Percentiles rank a stretch among this genome's conserved stretches.
phyloP scores from a whole-genome alignment of 2,329 filamentous ascomycete genomes.

The Pseudogymnoascus sp. region DNA sequence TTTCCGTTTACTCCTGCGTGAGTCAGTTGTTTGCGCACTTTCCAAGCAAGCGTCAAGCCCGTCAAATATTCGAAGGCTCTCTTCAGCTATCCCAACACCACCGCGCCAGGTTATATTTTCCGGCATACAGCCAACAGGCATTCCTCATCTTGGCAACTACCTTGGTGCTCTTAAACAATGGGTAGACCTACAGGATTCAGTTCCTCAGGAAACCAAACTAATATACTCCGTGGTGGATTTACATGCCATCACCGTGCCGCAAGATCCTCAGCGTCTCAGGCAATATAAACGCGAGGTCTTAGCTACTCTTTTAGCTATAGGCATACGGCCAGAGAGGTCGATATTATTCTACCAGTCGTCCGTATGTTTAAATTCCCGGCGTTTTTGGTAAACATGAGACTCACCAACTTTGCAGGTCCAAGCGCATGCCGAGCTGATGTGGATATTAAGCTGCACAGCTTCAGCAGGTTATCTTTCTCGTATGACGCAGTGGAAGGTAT shows the following conservation, averaged over 20 bases:
- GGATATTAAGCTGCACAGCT: conserved; percentile 87
- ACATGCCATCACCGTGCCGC: conserved; percentile 79
- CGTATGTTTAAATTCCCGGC: conserved; percentile 37
- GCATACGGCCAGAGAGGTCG: conserved; percentile 67
- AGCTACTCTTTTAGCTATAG: conserved; percentile 74
- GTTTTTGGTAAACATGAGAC: background rate
- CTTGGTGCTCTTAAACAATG: conserved; percentile 81
- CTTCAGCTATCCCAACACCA: background rate
- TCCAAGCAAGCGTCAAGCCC: background rate
- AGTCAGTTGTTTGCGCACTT: background rate
- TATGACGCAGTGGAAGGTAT: conserved; percentile 99
- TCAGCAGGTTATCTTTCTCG: conserved; percentile 87
- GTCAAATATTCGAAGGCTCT: conserved; percentile 1
- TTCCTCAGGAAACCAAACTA: conserved; percentile 48
- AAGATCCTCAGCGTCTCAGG: conserved; percentile 52
- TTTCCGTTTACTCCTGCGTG: background rate
- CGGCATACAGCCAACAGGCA: conserved; percentile 90
- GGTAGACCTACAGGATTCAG: conserved; percentile 66
- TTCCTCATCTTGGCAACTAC: conserved; percentile 93
- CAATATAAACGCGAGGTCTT: conserved; percentile 64
- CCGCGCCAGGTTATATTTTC: conserved; percentile 64
- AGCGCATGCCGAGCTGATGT: conserved; percentile 86
- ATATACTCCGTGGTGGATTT: conserved; percentile 87
- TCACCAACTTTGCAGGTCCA: conserved; percentile 43
- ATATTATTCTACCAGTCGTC: conserved; percentile 76